A percentile compares a stretch with the other conserved stretches of the same genome.
Conservation (phyloP, 2,329 filamentous ascomycete genomes). For the Exophiala dermatitidis region DNA sequence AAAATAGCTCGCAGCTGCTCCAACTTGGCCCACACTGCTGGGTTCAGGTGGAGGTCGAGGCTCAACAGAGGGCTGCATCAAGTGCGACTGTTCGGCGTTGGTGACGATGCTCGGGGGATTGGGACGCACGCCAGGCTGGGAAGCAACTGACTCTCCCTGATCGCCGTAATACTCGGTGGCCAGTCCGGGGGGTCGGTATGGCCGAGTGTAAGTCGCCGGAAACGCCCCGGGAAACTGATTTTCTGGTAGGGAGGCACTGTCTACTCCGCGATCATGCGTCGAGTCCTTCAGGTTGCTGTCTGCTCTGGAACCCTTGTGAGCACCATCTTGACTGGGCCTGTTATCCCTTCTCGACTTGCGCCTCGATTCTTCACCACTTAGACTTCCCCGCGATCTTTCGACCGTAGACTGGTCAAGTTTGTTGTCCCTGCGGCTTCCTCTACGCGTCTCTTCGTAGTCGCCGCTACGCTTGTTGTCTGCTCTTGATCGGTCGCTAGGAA, state of each 20-base stretch:
- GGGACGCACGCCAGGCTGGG: conserved; percentile 55
- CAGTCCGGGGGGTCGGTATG: conserved; percentile 46
- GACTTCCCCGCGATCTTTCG: conserved; percentile 1
- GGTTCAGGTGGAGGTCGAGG: conserved; percentile 53
- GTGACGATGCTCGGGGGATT: conserved; percentile 48
- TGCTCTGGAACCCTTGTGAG: conserved; percentile 12
- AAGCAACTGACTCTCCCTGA: conserved; percentile 52
- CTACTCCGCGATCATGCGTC: conserved; percentile 23
- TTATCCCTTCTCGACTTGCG: conserved; percentile 28
- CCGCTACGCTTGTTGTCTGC: not conserved
- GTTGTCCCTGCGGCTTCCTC: conserved; percentile 3
- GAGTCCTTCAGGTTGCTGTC: conserved; percentile 6
- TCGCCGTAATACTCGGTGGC: conserved; percentile 59
- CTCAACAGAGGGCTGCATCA: conserved; percentile 46
- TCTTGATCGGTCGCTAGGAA: not conserved
- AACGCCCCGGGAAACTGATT: conserved; percentile 56
- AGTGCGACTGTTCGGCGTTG: conserved; percentile 47
- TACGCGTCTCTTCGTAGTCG: conserved; percentile 1
- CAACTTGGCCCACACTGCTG: conserved; percentile 43
- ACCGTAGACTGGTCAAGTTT: not conserved
- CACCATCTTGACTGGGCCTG: conserved; percentile 7
- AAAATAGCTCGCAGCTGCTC: conserved; percentile 55
- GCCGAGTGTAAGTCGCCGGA: conserved; percentile 39
- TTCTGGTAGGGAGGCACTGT: conserved; percentile 43
- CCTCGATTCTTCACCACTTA: conserved; percentile 21